A percentile compares a stretch with the other conserved stretches of the same genome.
Conservation (phyloP, 345 rosid genomes). For the Salix arbutifolia region DNA sequence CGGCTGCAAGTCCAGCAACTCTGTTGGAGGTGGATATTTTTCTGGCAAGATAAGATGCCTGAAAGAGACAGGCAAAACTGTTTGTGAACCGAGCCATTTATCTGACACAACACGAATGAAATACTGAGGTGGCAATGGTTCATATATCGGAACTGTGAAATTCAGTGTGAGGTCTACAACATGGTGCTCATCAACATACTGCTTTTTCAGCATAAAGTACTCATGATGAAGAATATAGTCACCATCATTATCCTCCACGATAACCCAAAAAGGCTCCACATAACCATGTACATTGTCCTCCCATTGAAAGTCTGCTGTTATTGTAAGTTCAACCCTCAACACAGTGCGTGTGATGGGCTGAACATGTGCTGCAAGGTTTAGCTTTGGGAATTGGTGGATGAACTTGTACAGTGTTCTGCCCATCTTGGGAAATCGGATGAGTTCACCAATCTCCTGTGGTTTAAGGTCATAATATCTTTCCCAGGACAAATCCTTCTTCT, state of each 20-base stretch:
- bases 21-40: constrained; percentile 97
- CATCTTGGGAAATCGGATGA: constrained; percentile 76
- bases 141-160: constrained; percentile 90
- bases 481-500: constrained; percentile 98
- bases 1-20: constrained; percentile 88
- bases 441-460: constrained; percentile 90
- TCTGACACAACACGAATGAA: constrained; percentile 89
- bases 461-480: constrained; percentile 91
- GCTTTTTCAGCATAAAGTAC: constrained; percentile 88
- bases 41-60: constrained; percentile 96
- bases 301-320: constrained; percentile 93
- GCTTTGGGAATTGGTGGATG: constrained; percentile 88
- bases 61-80: constrained; percentile 87
- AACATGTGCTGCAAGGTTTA: constrained; percentile 76
- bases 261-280: constrained; percentile 96
- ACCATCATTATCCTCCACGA: constrained; percentile 94
- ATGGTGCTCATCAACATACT: constrained; percentile 76
- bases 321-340: constrained; percentile 77
- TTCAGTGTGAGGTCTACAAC: constrained; percentile 78
- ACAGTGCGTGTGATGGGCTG: constrained; percentile 89
- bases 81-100: constrained; percentile 88
- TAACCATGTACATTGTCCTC: constrained; percentile 89
- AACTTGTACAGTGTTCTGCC: constrained; percentile 82
- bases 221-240: constrained; percentile 91
- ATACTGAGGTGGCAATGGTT: constrained; percentile 93